These are phyloP conservation scores for Dioscorea alata DNA, from an alignment of 106 monocot genomes.

Conservation along the genomic window DNA sequence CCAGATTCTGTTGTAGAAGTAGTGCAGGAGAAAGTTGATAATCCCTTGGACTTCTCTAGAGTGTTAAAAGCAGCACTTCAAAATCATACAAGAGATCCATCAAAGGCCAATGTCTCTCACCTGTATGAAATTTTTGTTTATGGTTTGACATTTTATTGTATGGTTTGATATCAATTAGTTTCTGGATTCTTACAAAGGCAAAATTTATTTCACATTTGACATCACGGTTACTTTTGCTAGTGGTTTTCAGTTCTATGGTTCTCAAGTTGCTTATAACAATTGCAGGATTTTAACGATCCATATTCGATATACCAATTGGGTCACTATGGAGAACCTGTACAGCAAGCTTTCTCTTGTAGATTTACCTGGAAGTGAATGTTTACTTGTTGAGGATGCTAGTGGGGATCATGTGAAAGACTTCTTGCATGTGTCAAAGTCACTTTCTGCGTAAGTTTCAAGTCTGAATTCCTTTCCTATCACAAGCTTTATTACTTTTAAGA, in stretches of 20 bases:
- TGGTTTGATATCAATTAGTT: background rate
- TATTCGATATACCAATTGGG: conserved; percentile 60
- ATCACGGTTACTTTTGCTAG: no score
- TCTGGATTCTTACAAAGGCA: no score
- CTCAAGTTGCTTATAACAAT: background rate
- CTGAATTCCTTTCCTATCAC: no score
- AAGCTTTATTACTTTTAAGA: no score
- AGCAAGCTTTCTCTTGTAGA: conserved; percentile 93
- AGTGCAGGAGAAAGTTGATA: conserved; percentile 76
- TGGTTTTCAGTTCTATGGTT: no score
- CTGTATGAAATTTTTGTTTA: conserved; percentile 39
- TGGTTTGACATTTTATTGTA: background rate
- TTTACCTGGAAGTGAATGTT: conserved; percentile 86
- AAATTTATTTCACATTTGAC: no score
- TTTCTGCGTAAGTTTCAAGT: conserved; percentile 78
- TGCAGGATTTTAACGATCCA: conserved; percentile 89
- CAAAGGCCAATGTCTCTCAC: conserved; percentile 60
- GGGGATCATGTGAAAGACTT: conserved; percentile 69
- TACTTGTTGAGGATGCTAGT: conserved; percentile 57
- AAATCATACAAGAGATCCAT: conserved; percentile 37
- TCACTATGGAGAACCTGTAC: conserved; percentile 58
- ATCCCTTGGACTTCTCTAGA: conserved; percentile 73
- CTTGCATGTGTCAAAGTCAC: conserved; percentile 86
- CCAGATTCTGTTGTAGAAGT: conserved; percentile 55
- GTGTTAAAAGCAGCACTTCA: conserved; percentile 64